Evolutionary conservation across 306 rosid genomes (phyloP).

Genomic region (Canavalia gladiata): DNA sequence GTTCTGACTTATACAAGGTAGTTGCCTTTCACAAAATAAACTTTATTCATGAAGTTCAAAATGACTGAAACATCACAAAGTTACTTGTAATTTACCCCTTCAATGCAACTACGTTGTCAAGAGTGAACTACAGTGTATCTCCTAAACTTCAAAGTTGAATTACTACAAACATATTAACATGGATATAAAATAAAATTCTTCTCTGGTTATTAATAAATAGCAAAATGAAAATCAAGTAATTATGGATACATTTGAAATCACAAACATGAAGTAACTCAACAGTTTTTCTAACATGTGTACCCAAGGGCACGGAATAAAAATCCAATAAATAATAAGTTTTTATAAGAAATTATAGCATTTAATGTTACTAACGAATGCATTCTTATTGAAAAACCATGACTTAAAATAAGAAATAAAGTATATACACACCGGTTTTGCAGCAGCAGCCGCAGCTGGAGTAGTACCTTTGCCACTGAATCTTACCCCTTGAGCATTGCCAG

Average conservation of each 20-base stretch:
- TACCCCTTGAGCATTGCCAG: slow-evolving; percentile 70
- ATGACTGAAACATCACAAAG: neutral
- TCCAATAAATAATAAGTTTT: too few species aligned
- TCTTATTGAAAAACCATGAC: too few species aligned
- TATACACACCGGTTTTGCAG: slow-evolving; percentile 48
- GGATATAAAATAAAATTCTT: neutral
- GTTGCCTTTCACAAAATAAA: neutral
- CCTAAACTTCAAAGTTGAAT: neutral
- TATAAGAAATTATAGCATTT: too few species aligned
- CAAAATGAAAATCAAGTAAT: neutral
- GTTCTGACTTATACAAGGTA: neutral
- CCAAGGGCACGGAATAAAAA: too few species aligned
- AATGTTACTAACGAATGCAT: too few species aligned
- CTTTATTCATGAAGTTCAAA: neutral
- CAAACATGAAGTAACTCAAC: neutral
- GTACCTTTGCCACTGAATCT: slow-evolving; percentile 49
- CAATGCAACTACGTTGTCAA: neutral
- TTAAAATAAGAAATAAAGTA: neutral
- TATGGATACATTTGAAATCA: neutral
- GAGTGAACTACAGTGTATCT: neutral
- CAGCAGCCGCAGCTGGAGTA: slow-evolving; percentile 51
- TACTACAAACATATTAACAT: neutral
- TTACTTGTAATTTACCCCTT: neutral
- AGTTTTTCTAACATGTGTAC: too few species aligned
- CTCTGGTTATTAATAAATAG: too few species aligned